Conservation (phyloP, 768 basidiomycete species). For the Phanerochaete carnosa region DNA sequence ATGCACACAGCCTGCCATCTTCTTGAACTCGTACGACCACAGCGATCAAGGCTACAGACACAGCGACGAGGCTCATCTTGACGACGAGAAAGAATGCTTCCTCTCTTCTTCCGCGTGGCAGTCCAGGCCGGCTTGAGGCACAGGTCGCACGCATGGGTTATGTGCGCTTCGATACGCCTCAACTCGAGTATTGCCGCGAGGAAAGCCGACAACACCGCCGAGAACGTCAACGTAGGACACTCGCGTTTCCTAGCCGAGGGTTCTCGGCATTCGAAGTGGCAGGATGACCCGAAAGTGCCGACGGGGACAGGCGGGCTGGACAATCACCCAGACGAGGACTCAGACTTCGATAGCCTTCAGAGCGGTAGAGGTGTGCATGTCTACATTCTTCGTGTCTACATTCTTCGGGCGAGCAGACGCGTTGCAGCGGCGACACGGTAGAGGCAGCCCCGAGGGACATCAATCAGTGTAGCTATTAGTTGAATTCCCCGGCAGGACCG, state of each 20-base stretch:
- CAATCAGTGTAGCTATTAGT: too few relatives aligned
- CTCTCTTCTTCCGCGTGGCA: background rate
- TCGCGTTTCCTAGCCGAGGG: constrained; percentile 44
- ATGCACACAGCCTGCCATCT: background rate
- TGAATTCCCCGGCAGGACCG: background rate
- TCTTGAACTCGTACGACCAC: background rate
- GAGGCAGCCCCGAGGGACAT: too few relatives aligned
- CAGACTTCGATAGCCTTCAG: constrained; percentile 14
- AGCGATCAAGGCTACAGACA: background rate
- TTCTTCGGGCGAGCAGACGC: background rate
- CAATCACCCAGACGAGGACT: constrained; percentile 16
- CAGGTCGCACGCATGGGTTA: background rate
- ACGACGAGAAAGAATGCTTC: background rate
- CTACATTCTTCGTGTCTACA: background rate
- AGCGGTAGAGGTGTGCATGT: constrained; percentile 34
- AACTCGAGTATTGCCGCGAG: constrained; percentile 4
- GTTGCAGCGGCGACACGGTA: background rate
- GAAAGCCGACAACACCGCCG: constrained; percentile 15
- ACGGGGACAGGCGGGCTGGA: constrained; percentile 4
- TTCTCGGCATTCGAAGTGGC: constrained; percentile 32
- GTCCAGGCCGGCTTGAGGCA: background rate
- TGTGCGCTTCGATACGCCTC: background rate
- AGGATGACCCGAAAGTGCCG: constrained; percentile 2
- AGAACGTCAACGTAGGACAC: constrained; percentile 38
- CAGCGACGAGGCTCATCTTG: background rate